Base-by-base conservation (phyloP, 768 basidiomycete species). In the Gloeophyllum trabeum region DNA sequence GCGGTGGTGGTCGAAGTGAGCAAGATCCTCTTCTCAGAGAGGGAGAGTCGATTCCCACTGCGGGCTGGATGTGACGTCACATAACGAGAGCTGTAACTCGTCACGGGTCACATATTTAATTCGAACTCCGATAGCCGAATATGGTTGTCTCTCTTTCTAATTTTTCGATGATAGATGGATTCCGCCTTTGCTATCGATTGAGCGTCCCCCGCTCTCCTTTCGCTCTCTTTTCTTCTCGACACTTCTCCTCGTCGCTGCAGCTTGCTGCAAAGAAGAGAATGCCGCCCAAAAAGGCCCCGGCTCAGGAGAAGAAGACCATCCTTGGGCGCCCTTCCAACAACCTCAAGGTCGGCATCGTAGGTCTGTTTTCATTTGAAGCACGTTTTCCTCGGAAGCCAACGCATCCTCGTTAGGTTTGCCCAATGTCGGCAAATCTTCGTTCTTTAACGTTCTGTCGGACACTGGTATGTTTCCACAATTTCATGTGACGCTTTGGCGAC, bases 341-440 rank as follows among this genome's bases (percentile, higher is more conserved):
- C 71, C 75, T 98, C 58, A 88, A 93, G 77, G 86, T 97, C 56
- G 96, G 96, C 59, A 94, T 96, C 74, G 94, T 97, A 71, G 93
- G 89, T 89, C 62, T 64, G 81, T 75, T 64, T 54, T 48, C n/a
- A n/a, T n/a, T n/a, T n/a, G n/a, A n/a, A n/a, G n/a, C n/a, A 48
- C 45, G 43, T 43, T 6, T n/a, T n/a, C n/a, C n/a, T n/a, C n/a
- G n/a, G n/a, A n/a, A n/a, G n/a, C n/a, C n/a, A n/a, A n/a, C n/a
- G n/a, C n/a, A n/a, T 48, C 10, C 47, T 43, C 28, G 22, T 35
- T 40, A 91, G 87, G 88, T 59, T 63, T 96, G 30, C 92, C 94
- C 41, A 97, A 99, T 60, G 94, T 98, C 51, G 96, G 96, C 48
- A 98, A 99, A 64, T 92, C 89, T 0, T 96, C 92, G n/a, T 94